Conservation (phyloP, 192 early-diverging fungal genomes). For the Coemansia reversa region DNA sequence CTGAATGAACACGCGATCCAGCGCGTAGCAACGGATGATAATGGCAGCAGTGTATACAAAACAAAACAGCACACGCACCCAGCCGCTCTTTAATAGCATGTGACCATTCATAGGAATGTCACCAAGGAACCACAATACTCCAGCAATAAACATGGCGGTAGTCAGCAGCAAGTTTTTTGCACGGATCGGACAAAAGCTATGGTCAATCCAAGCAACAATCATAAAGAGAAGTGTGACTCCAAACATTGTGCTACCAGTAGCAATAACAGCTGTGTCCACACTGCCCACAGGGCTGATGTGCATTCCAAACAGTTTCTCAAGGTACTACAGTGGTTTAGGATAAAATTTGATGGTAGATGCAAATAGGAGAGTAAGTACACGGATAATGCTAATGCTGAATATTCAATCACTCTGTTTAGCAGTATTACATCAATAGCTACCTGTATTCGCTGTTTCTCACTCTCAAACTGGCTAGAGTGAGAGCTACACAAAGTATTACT, state of each 20-base stretch:
- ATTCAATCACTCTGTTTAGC: too few relatives aligned
- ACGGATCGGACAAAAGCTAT: slow-evolving; percentile 15
- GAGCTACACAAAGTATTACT: too few relatives aligned
- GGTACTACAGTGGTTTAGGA: not conserved
- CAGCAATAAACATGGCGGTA: slow-evolving; percentile 11
- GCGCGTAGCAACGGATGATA: not conserved
- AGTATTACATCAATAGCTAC: too few relatives aligned
- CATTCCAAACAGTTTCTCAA: slow-evolving; percentile 12
- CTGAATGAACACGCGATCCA: slow-evolving; percentile 23
- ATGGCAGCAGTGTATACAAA: slow-evolving; percentile 9
- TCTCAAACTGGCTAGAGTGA: not conserved
- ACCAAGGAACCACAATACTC: slow-evolving; percentile 24
- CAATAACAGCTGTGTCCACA: slow-evolving; percentile 21
- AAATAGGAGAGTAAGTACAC: too few relatives aligned
- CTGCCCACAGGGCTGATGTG: slow-evolving; percentile 9
- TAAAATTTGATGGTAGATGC: too few relatives aligned
- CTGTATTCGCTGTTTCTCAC: not conserved
- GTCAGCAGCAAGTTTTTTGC: slow-evolving; percentile 25
- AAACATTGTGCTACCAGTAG: slow-evolving; percentile 5
- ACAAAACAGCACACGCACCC: slow-evolving; percentile 17
- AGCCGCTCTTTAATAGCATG: slow-evolving; percentile 7
- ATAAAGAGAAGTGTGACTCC: slow-evolving; percentile 10
- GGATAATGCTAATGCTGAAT: too few relatives aligned
- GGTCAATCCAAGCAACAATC: slow-evolving; percentile 4
- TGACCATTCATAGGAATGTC: slow-evolving; percentile 23